Evolutionary conservation across 106 monocot species (phyloP), one percentile per base, ranked within the genome.

Genomic region (Dendrobium nobile): DNA sequence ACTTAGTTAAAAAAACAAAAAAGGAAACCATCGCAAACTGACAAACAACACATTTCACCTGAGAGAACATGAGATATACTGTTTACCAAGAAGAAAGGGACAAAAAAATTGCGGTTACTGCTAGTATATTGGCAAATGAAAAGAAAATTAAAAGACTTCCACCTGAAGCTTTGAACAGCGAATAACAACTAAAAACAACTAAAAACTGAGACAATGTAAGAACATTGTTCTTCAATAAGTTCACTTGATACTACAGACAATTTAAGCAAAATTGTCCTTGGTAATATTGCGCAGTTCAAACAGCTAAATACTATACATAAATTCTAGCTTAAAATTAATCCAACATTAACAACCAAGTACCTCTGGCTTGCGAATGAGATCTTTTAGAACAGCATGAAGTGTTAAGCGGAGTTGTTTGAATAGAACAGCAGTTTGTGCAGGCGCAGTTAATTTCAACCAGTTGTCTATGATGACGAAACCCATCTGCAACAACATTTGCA

Each of bases 391-490:
- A 75, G 92, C 83, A 85, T 93, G 81, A 9, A 99, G 91, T 59
- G 90, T 95, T 61, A 78, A 45, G 1, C 99, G 92, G n/a, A 99
- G 93, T 84, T 99, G 89, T 79, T 99, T 99, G 78, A 99, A 99
- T 20, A 99, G 83, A 84, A 99, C 99, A 85, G 99, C 99, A 22
- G 81, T 90, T 78, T 99, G 99, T 67, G 99, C 99, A 78, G 99
- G 91, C 67, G 99, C 95, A 75, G 70, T 88, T 72, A 99, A 54
- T 82, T 90, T 99, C 79, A 99, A 88, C 99, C 99, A 99, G 80
- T 90, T 88, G 82, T 99, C 95, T 87, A 99, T 84, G 40, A 87
- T 75, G 55, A 99, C 81, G 18, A 88, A 20, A 82, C 95, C 95
- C 26, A 79, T 82, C 99, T 99, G 79, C 18, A 83, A 54, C 70